phyloP scores from a whole-genome alignment of 2,329 filamentous ascomycete species.

The Penicillium digitatum region DNA sequence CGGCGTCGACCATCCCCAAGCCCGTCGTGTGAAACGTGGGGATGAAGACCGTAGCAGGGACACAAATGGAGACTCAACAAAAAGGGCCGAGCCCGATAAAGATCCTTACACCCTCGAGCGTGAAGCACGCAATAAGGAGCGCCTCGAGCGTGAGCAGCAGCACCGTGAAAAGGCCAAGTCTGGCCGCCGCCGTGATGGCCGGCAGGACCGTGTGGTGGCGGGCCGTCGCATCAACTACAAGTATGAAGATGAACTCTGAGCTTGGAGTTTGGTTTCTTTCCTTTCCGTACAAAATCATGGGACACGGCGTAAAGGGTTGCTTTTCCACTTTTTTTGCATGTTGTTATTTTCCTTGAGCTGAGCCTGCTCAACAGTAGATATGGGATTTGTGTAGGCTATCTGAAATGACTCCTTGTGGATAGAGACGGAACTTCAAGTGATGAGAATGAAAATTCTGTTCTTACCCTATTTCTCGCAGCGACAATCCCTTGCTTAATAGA shows the following conservation, averaged over 20 bases:
- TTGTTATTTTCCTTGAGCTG: constrained; percentile 2
- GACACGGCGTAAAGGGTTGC: constrained; percentile 5
- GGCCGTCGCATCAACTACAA: constrained; percentile 47
- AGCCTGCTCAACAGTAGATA: constrained; percentile 9
- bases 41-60: constrained; percentile 27
- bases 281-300: constrained; percentile 4
- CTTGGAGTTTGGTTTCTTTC: not conserved
- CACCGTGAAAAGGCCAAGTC: constrained; percentile 50
- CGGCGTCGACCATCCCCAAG: constrained; percentile 33
- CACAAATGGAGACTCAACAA: constrained; percentile 12
- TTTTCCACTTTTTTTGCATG: constrained; percentile 8
- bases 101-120: constrained; percentile 72
- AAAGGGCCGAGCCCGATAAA: constrained; percentile 44
- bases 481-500: not conserved
- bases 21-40: constrained; percentile 36
- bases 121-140: constrained; percentile 60
- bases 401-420: not conserved
- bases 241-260: constrained; percentile 45
- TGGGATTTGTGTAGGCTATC: not conserved
- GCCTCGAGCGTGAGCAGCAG: constrained; percentile 63
- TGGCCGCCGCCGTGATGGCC: constrained; percentile 34
- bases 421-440: not conserved
- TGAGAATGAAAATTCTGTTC: not conserved
- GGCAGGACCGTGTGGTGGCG: constrained; percentile 30
- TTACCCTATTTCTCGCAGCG: not conserved